phyloP scores from a whole-genome alignment of 768 basidiomycete genomes.

The Paxillus involutus region DNA sequence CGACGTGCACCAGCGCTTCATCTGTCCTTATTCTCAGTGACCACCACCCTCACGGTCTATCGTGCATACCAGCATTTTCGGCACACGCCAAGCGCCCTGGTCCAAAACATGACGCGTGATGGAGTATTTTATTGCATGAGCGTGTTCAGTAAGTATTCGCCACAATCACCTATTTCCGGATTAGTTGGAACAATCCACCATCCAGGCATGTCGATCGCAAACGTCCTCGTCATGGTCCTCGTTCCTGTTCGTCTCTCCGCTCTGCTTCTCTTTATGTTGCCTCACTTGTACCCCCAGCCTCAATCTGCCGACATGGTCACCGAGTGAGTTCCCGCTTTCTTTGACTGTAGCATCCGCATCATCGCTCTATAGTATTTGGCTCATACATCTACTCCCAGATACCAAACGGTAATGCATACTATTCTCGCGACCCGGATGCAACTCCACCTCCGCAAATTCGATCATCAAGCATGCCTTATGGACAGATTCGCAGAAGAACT shows the following conservation, averaged over 20 bases:
- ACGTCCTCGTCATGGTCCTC: not conserved
- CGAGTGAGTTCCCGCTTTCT: not conserved
- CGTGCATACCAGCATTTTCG: not conserved
- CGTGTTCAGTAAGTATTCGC: not conserved
- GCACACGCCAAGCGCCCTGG: not conserved
- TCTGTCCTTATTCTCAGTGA: not conserved
- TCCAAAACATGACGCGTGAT: not conserved
- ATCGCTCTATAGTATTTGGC: too few relatives aligned
- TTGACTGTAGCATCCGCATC: not conserved
- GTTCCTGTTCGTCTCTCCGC: not conserved
- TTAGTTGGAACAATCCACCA: not conserved
- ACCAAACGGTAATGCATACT: conserved; percentile 2
- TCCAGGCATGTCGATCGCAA: not conserved
- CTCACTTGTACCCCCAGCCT: not conserved
- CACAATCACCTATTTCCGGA: not conserved
- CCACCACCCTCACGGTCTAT: not conserved
- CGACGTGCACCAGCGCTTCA: not conserved
- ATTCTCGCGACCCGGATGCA: conserved; percentile 2
- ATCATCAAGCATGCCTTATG: not conserved
- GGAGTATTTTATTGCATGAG: not conserved
- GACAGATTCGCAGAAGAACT: not conserved
- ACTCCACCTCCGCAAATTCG: not conserved
- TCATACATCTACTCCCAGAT: not conserved
- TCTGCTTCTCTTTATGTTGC: not conserved
- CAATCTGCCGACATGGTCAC: too few relatives aligned